Conservation (phyloP, 306 rosid species). For the Castanopsis chinensis region DNA sequence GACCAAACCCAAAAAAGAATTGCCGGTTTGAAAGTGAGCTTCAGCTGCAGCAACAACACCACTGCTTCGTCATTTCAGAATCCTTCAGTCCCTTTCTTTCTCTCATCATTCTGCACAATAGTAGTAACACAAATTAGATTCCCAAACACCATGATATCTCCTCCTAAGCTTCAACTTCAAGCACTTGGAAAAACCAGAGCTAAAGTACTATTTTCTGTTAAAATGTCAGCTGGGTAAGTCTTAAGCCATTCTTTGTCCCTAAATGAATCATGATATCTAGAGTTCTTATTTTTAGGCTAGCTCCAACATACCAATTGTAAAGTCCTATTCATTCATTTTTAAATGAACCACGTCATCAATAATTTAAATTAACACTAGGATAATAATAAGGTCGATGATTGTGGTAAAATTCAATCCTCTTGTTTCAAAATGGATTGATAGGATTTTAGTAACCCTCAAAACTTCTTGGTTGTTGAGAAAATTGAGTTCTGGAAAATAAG, state of each 20-base stretch:
- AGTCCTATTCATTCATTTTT: too few species aligned
- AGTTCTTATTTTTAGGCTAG: too few species aligned
- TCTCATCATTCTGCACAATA: not conserved
- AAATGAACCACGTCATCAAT: too few species aligned
- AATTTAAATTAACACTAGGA: too few species aligned
- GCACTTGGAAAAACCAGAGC: conserved; percentile 21
- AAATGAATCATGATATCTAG: too few species aligned
- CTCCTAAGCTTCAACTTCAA: conserved; percentile 28
- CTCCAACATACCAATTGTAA: too few species aligned
- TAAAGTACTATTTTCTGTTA: conserved; percentile 1
- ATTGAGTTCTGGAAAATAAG: not conserved
- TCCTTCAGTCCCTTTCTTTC: conserved; percentile 3
- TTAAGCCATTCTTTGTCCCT: not conserved
- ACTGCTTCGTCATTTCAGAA: too few species aligned
- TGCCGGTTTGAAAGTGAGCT: conserved; percentile 20
- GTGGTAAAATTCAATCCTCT: too few species aligned
- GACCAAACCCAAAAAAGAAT: conserved; percentile 2
- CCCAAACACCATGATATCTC: conserved; percentile 18
- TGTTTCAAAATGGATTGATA: too few species aligned
- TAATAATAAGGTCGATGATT: too few species aligned
- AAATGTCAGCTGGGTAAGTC: conserved; percentile 49
- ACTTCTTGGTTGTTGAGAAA: not conserved
- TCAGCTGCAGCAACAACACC: not conserved
- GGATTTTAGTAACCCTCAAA: too few species aligned
- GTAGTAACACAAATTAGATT: not conserved